Conservation (phyloP, 352 stramenopile genomes). For the Pilasporangium apinafurcum region DNA sequence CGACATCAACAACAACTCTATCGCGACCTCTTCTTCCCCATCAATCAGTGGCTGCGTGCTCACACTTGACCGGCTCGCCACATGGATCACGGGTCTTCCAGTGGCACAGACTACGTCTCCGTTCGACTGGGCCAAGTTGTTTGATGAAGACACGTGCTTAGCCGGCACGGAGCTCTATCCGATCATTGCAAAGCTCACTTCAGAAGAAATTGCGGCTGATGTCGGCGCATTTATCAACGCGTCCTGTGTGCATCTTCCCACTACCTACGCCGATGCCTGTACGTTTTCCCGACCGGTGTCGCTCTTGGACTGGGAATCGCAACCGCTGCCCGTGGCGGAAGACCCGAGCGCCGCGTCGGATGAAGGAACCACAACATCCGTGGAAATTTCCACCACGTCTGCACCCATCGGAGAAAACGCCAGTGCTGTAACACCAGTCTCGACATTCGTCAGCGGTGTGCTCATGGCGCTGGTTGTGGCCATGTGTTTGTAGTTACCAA, state of each 20-base stretch:
- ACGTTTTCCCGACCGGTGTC: conserved; percentile 32
- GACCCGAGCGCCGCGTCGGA: no score
- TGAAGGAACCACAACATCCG: no score
- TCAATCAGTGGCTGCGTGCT: conserved; percentile 40
- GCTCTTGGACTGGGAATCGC: conserved; percentile 44
- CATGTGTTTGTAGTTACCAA: no score
- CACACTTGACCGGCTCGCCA: conserved; percentile 34
- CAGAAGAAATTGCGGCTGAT: conserved; percentile 13
- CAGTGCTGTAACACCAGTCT: no score
- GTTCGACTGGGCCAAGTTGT: conserved; percentile 31
- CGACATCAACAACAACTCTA: conserved; percentile 21
- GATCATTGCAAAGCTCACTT: conserved; percentile 27
- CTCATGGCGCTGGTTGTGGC: no score
- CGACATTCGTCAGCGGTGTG: no score
- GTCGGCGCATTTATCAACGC: conserved; percentile 27
- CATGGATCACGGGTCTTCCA: conserved; percentile 34
- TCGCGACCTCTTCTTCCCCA: conserved; percentile 14
- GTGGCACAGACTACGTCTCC: conserved; percentile 14
- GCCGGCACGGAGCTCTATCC: conserved; percentile 33
- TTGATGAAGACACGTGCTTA: conserved; percentile 29
- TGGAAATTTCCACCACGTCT: no score
- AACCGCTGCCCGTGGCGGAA: no score
- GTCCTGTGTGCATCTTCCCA: conserved; percentile 42
- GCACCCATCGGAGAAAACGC: no score
- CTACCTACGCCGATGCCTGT: conserved; percentile 47